Percentiles rank a stretch among this genome's conserved stretches.
Evolutionary conservation across 441 rosid genomes (phyloP).

Genomic region (Pelargonium australe): DNA sequence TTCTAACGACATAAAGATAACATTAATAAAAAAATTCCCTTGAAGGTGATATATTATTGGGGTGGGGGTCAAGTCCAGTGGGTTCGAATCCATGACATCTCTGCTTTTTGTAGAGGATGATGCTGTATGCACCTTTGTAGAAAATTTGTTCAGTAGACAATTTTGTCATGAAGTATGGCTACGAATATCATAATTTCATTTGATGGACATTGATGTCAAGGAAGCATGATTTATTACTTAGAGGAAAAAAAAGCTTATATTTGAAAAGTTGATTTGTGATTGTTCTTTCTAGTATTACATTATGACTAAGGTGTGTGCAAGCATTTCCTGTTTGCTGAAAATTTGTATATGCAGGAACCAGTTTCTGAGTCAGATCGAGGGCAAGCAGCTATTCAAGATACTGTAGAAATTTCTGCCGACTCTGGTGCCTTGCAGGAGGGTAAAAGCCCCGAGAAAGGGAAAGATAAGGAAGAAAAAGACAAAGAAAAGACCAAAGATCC

Average conservation of each 20-base stretch:
- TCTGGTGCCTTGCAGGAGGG: conserved; percentile 54
- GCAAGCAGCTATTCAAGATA: conserved; percentile 44
- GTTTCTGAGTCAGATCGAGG: conserved; percentile 58
- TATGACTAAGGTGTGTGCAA: background rate
- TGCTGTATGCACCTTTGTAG: background rate
- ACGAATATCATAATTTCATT: background rate
- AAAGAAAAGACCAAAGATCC: conserved; percentile 62
- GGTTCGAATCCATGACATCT: background rate
- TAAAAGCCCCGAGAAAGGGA: conserved; percentile 53
- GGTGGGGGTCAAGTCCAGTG: background rate
- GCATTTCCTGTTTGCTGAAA: background rate
- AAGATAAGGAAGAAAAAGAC: conserved; percentile 79
- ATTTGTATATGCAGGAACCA: conserved; percentile 47
- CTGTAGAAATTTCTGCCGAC: conserved; percentile 53
- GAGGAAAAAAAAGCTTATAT: background rate
- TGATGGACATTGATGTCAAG: background rate
- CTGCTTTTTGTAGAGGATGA: background rate
- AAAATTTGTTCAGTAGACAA: background rate
- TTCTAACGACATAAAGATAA: conserved; percentile 3
- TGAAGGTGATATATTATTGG: background rate
- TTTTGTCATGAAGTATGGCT: background rate
- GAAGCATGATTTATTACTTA: background rate
- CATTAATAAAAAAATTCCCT: background rate
- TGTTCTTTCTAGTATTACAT: background rate
- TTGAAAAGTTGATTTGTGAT: background rate